Evolutionary conservation across 1,284 basidiomycete genomes (phyloP).

Genomic region (Ceratobasidium theobromae): DNA sequence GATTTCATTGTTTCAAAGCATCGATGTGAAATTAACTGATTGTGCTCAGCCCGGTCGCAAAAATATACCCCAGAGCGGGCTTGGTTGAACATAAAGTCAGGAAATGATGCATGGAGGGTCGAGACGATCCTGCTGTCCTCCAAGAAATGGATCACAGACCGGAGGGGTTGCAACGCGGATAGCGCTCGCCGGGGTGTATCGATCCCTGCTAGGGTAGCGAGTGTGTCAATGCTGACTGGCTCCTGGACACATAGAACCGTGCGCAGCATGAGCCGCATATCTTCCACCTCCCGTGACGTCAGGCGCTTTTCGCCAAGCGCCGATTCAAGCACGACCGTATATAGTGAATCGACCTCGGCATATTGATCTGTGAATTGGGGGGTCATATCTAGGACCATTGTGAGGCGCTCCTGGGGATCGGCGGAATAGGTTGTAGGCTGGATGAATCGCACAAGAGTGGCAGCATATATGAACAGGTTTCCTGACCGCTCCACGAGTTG

Average conservation of each 20-base stretch:
- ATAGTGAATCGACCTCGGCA: background rate
- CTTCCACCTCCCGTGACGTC: background rate
- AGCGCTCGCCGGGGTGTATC: background rate
- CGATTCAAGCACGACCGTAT: background rate
- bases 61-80: too few species aligned
- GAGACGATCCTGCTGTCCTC: too few species aligned
- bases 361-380: too few species aligned
- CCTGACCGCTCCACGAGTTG: too few species aligned
- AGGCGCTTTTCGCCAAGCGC: background rate
- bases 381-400: background rate
- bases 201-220: background rate
- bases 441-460: background rate
- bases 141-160: constrained; percentile 1
- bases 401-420: background rate
- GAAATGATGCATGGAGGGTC: too few species aligned
- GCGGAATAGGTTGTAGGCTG: background rate
- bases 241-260: constrained; percentile 4
- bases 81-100: too few species aligned
- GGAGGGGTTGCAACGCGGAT: background rate
- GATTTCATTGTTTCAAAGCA: too few species aligned
- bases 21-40: too few species aligned
- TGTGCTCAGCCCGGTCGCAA: too few species aligned
- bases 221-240: background rate
- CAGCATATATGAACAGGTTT: constrained; percentile 4
- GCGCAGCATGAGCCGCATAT: background rate